Base-by-base conservation (phyloP, 345 rosid species). In the Salix caprea region DNA sequence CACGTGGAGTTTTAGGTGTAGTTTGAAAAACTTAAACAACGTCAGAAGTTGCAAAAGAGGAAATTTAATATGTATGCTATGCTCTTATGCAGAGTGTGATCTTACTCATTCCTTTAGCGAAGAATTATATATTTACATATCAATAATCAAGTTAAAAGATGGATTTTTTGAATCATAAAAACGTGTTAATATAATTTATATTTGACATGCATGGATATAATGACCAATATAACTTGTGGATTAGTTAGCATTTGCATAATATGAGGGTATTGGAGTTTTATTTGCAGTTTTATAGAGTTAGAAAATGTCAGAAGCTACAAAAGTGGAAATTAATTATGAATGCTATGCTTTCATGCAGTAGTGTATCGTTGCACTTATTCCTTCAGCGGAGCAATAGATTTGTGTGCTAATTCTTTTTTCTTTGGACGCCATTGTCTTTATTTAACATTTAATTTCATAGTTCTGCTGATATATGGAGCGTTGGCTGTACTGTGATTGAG, bases 401-500 rank as follows among this genome's bases (percentile, higher is more conserved):
- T 65, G 19, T 54, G 23, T 67, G 36, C 72, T 52, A 16, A 24
- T 18, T 19, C 74, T 37, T 70, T 70, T 18, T 73, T 67, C n/a
- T 67, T 60, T 34, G 72, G 75, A 62, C 26, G 73, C 78, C 40
- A 81, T 73, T 81, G 34, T 30, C 78, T 77, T 71, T 67, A 15
- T 77, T 75, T 69, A 15, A 64, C 60, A 74, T 80, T 74, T 44
- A 37, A 52, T 74, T 81, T 69, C 67, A 30, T 54, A 82, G 84
- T 71, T 74, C 84, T 71, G 81, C 84, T 58, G 81, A 82, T 74
- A 74, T 82, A 65, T 82, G 84, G 81, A 77, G 81, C 61, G 81
- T 82, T 42, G 84, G 84, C 37, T 82, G 84, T 67, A 82, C 84
- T 34, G 76, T 82, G 46, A 82, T 82, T 66, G 84, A 82, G 81